phyloP scores from a whole-genome alignment of 2,329 filamentous ascomycete genomes.

The Aspergillus quadrilineatus region DNA sequence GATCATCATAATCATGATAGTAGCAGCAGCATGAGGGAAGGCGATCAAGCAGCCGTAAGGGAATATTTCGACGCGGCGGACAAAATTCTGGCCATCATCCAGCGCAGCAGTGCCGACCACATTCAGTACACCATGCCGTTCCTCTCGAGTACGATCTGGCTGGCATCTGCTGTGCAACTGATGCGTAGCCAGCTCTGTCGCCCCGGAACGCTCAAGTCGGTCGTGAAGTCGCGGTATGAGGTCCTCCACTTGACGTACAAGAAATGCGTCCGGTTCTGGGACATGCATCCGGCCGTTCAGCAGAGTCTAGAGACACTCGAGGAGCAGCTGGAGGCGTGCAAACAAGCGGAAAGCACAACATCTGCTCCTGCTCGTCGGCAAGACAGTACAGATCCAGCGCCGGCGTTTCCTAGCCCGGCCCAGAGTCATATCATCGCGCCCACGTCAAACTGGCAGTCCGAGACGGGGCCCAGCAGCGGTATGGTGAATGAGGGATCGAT shows the following conservation, averaged over 20 bases:
- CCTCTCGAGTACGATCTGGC: conserved; percentile 34
- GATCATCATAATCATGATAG: not conserved
- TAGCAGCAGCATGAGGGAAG: not conserved
- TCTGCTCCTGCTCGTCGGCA: too few relatives aligned
- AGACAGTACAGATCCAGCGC: too few relatives aligned
- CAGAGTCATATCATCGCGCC: too few relatives aligned
- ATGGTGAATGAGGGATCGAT: too few relatives aligned
- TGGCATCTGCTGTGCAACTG: conserved; percentile 32
- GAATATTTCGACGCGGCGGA: not conserved
- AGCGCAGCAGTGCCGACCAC: conserved; percentile 28
- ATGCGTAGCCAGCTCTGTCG: conserved; percentile 15
- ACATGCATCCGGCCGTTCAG: conserved; percentile 25
- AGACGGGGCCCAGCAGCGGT: too few relatives aligned
- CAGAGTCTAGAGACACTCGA: conserved; percentile 29
- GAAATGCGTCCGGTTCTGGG: conserved; percentile 29
- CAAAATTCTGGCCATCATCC: conserved; percentile 19
- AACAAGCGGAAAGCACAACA: not conserved
- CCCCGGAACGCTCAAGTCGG: not conserved
- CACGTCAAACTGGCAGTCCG: too few relatives aligned
- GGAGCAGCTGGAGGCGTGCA: conserved; percentile 18
- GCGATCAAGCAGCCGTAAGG: not conserved
- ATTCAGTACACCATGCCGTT: conserved; percentile 35
- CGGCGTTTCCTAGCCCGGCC: too few relatives aligned
- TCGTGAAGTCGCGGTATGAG: conserved; percentile 23
- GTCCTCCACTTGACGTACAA: conserved; percentile 27